Evolutionary conservation across 306 rosid genomes (phyloP).

Genomic region (Acmispon strigosus): DNA sequence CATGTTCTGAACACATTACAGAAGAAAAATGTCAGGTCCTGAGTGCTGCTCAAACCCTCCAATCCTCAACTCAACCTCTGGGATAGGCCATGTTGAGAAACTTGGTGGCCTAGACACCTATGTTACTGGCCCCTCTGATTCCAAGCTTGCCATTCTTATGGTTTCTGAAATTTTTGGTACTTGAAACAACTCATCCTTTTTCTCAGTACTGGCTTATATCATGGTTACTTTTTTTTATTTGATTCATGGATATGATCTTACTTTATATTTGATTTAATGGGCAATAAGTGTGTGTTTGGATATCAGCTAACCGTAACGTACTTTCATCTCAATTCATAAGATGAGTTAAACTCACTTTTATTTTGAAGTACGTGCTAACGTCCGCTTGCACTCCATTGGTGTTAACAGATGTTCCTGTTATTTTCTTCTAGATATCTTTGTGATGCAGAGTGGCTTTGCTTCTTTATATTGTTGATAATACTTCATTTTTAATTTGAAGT

Average conservation of each 20-base stretch:
- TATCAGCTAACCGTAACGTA: too few relatives aligned
- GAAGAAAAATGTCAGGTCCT: too few relatives aligned
- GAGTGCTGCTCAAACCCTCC: too few relatives aligned
- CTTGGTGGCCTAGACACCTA: background rate
- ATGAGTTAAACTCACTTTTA: too few relatives aligned
- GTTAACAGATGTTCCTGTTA: too few relatives aligned
- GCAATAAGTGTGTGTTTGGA: too few relatives aligned
- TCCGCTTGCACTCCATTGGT: too few relatives aligned
- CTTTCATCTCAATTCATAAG: too few relatives aligned
- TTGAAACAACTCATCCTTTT: background rate
- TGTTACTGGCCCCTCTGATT: background rate
- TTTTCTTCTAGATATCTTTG: too few relatives aligned
- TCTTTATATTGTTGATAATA: background rate
- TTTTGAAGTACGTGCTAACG: too few relatives aligned
- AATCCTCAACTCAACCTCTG: too few relatives aligned
- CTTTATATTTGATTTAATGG: background rate
- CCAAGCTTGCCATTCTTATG: slow-evolving; percentile 4
- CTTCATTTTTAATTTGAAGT: background rate
- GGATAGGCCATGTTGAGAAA: background rate
- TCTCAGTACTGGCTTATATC: background rate
- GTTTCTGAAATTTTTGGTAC: slow-evolving; percentile 15
- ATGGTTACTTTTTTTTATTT: background rate
- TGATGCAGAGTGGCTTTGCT: background rate
- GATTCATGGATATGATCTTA: background rate
- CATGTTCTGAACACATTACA: too few relatives aligned